A percentile compares a stretch with the other conserved stretches of the same genome.
phyloP scores from a whole-genome alignment of 2,329 filamentous ascomycete genomes.

The Trichoderma sp. region DNA sequence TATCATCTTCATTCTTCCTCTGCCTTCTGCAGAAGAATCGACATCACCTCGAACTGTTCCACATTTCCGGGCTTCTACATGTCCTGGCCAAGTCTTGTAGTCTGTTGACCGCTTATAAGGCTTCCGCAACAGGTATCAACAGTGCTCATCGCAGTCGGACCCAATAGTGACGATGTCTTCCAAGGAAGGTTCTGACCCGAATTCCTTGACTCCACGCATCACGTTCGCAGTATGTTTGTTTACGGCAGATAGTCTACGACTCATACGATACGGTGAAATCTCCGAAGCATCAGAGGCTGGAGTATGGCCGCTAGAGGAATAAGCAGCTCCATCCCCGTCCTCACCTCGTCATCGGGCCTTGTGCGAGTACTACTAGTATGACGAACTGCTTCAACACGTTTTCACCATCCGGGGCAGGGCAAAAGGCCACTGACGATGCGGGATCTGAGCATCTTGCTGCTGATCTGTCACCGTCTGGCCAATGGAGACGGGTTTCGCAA shows the following conservation, averaged over 20 bases:
- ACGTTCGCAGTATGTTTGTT: not conserved
- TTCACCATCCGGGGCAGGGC: not conserved
- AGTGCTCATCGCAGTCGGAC: constrained; percentile 8
- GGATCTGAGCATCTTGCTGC: not conserved
- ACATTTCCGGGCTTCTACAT: not conserved
- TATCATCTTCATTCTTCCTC: not conserved
- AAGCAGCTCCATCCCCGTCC: not conserved
- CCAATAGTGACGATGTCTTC: not conserved
- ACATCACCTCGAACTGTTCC: constrained; percentile 3
- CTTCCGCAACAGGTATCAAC: constrained; percentile 11
- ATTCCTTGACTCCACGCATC: not conserved
- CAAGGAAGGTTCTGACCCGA: constrained; percentile 6
- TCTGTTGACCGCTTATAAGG: not conserved
- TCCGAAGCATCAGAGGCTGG: too few species aligned
- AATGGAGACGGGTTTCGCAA: constrained; percentile 16
- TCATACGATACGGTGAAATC: not conserved
- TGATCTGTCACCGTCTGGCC: not conserved
- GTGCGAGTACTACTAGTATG: too few species aligned
- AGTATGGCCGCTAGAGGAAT: not conserved
- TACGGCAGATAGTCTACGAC: not conserved
- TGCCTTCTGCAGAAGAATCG: too few species aligned
- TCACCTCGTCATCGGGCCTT: not conserved
- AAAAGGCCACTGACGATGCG: too few species aligned
- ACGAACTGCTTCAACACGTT: not conserved
- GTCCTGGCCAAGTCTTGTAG: not conserved